Base-by-base conservation (phyloP, 2,329 filamentous ascomycete genomes). In the Hymenoscyphus repandus region DNA sequence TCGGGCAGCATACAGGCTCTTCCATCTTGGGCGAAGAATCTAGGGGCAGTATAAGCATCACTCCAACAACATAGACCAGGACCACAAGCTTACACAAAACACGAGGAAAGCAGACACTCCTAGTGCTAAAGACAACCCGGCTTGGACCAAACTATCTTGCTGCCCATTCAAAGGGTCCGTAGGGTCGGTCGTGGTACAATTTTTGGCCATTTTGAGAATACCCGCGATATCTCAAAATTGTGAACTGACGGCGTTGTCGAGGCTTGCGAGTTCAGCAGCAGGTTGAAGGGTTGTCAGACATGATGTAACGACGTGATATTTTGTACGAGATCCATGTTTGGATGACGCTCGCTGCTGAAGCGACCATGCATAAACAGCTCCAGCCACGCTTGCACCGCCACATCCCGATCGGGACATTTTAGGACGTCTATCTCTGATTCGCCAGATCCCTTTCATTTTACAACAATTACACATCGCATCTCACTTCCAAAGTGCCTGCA, bases 1-100 rank as follows among this genome's bases (percentile, higher is more conserved):
- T 51, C 93, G 83, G 42, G 93, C 93, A 31, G 90, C 86, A 68
- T 97, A 99, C 1, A 99, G 78, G 18, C 84, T 79, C 44, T 88
- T 86, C 93, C 93, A 99, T 82, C 90, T 83, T 58, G 91, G 90
- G 44, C 93, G 86, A 22, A 99, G 74, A 43, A 90, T 74, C 88
- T 93, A 64, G 7, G 32, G n/a, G 9, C 15, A 52, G 22, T 30
- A 13, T 17, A 37, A 17, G 15, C 12, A 37, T 13, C 12, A 37
- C 34, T 13, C 12, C 47, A 52, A 33, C 13, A 31, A 40, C 32
- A 31, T 37, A 45, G 3, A 22, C 18, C 10, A 15, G 17, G 54
- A 49, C 39, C 47, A 45, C 42, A 20, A 32, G 12, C 81, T 61
- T 72, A 88, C 82, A 66, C 88, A 93, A 61, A 95, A 95, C 17